Base-by-base conservation (phyloP, 352 stramenopile genomes). In the Phytophthora cactorum region DNA sequence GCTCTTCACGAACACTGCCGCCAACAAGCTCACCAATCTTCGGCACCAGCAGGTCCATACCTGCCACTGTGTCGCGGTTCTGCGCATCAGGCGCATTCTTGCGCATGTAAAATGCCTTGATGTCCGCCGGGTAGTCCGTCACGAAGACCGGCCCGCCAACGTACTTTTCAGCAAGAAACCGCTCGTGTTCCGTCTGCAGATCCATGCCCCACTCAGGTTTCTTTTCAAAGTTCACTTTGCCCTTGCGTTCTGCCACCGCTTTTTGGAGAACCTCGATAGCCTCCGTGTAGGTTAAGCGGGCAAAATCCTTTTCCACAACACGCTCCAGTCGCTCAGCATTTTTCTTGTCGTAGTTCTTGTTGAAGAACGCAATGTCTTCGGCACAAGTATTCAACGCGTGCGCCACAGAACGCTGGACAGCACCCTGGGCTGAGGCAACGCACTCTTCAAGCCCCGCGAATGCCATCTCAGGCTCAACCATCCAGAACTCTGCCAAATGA, bases 101-200 rank as follows among this genome's bases (percentile, higher is more conserved):
- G 47, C 97, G 87, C 98, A 99, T 99, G 85, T 99, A 99, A 72
- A 99, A 99, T 6, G 97, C 96, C 82, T 99, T 99, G 68, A 99
- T 99, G 9, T 88, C 84, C 11, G 95, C 96, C 2, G 98, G 97
- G 76, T 99, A 99, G 68, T 99, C 96, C 50, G 98, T 99, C 62
- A 99, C 96, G 74, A 99, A 99, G 7, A 99, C 95, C 2, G 85
- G 82, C 0, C 81, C 85, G 27, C 59, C 68, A 50, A 91, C 78
- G 36, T 89, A 81, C 49, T 84, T 83, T 73, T 99, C 96, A 5
- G 95, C 92, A 27, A 99, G 75, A 79, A 93, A 99, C 6, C 96
- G 86, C 70, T 99, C 97, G 61, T 99, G 97, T 74, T 99, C 96
- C 8, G 96, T 99, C 43, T 98, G 92, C 60, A 99, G 83, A 77